These are phyloP conservation scores for Xylaria sp. DNA, from an alignment of 2,329 filamentous ascomycete genomes.

Conservation along the genomic window DNA sequence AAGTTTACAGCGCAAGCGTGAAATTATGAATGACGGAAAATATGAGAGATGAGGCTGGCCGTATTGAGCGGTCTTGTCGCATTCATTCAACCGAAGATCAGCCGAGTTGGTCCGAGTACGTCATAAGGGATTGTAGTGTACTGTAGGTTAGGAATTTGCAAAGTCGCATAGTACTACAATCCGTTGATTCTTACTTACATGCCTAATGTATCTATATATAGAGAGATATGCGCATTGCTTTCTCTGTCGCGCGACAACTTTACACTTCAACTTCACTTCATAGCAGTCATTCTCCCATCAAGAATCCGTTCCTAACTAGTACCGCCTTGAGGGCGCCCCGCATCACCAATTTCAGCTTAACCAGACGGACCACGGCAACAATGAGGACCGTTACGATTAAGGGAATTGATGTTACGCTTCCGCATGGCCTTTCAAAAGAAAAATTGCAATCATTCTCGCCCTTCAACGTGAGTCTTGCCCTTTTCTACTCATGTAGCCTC, in stretches of 20 bases:
- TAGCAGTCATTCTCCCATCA: background rate
- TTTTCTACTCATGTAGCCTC: background rate
- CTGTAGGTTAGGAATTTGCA: background rate
- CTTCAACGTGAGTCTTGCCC: constrained; percentile 57
- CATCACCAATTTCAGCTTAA: constrained; percentile 5
- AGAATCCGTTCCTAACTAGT: background rate
- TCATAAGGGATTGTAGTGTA: background rate
- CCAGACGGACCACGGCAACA: constrained; percentile 9
- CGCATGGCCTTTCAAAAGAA: constrained; percentile 57
- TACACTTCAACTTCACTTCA: background rate
- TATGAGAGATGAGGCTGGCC: background rate
- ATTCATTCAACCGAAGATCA: background rate
- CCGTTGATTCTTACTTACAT: too few species aligned
- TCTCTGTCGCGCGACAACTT: background rate
- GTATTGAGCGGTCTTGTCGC: too few species aligned
- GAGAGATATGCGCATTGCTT: constrained; percentile 19
- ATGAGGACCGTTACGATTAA: constrained; percentile 58
- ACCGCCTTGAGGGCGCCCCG: background rate
- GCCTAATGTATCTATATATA: too few species aligned
- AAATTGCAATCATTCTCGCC: constrained; percentile 61
- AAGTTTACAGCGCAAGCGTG: background rate
- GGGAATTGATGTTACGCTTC: constrained; percentile 57
- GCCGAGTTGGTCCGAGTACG: background rate
- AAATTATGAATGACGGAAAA: background rate
- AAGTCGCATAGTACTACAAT: background rate